phyloP scores from a whole-genome alignment of 2,329 filamentous ascomycete species.

The Leptoxyphium fumago region DNA sequence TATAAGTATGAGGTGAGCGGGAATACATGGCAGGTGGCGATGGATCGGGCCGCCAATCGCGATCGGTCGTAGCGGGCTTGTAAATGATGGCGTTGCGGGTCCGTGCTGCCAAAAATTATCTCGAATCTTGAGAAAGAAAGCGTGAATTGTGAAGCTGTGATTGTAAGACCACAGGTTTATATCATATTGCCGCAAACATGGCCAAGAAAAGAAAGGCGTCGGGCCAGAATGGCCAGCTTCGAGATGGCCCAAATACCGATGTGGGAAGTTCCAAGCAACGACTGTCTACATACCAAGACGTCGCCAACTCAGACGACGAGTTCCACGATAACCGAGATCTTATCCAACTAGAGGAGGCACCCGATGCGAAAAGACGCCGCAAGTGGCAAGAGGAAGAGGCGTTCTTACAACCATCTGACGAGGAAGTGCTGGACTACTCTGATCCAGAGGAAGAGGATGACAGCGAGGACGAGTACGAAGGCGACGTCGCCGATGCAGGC shows the following conservation, averaged over 20 bases:
- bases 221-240: slow-evolving; percentile 2
- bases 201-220: slow-evolving; percentile 9
- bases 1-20: no score
- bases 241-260: slow-evolving; percentile 8
- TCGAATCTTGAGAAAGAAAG: no score
- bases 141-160: no score
- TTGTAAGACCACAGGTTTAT: no score
- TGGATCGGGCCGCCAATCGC: no score
- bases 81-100: no score
- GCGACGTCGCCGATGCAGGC: slow-evolving; percentile 21
- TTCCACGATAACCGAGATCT: slow-evolving; percentile 79
- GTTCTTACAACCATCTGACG: slow-evolving; percentile 43
- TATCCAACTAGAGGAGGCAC: slow-evolving; percentile 70
- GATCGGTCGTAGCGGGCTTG: no score
- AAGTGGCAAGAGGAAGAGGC: slow-evolving; percentile 54
- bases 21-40: no score
- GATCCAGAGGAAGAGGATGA: slow-evolving; percentile 26
- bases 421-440: slow-evolving; percentile 45
- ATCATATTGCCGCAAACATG: slow-evolving; percentile 2
- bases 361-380: slow-evolving; percentile 60
- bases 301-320: slow-evolving; percentile 88
- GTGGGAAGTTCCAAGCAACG: slow-evolving; percentile 36
- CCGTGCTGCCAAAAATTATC: no score
- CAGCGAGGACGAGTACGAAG: slow-evolving; percentile 46
- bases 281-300: slow-evolving; percentile 56